These are phyloP conservation scores for Coemansia nantahalensis DNA, from an alignment of 192 early-diverging fungal species.

Conservation along the genomic window DNA sequence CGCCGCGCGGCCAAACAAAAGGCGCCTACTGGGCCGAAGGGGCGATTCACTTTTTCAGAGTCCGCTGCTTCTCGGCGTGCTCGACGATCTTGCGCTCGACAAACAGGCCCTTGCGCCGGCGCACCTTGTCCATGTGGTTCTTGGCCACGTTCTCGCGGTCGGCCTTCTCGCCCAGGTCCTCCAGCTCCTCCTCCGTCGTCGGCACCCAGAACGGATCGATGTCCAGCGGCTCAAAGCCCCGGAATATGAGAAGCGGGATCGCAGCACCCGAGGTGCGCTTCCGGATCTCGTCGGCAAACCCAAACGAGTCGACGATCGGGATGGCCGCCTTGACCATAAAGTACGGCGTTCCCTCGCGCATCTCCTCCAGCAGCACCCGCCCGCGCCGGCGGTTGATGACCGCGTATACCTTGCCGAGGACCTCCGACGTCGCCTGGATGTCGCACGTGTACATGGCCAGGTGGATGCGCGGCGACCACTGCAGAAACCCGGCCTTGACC, in stretches of 20 bases:
- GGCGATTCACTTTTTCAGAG: constrained; percentile 56
- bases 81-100: constrained; percentile 89
- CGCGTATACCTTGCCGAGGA: constrained; percentile 93
- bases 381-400: constrained; percentile 89
- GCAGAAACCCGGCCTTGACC: constrained; percentile 78
- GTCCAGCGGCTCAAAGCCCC: constrained; percentile 89
- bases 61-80: constrained; percentile 81
- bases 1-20: no score
- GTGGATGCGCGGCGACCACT: constrained; percentile 93
- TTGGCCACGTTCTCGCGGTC: constrained; percentile 94
- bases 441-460: constrained; percentile 97
- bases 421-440: constrained; percentile 91
- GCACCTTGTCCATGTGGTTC: constrained; percentile 93
- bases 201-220: constrained; percentile 99
- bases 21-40: no score
- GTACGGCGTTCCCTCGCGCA: constrained; percentile 97
- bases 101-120: constrained; percentile 93
- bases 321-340: constrained; percentile 84
- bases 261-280: constrained; percentile 95
- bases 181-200: constrained; percentile 94
- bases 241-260: constrained; percentile 92
- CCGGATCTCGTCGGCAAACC: constrained; percentile 97
- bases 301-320: constrained; percentile 97
- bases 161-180: constrained; percentile 97
- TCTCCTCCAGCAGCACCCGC: constrained; percentile 91